Evolutionary conservation across 768 basidiomycete species (phyloP).

Genomic region (Saitozyma podzolica): DNA sequence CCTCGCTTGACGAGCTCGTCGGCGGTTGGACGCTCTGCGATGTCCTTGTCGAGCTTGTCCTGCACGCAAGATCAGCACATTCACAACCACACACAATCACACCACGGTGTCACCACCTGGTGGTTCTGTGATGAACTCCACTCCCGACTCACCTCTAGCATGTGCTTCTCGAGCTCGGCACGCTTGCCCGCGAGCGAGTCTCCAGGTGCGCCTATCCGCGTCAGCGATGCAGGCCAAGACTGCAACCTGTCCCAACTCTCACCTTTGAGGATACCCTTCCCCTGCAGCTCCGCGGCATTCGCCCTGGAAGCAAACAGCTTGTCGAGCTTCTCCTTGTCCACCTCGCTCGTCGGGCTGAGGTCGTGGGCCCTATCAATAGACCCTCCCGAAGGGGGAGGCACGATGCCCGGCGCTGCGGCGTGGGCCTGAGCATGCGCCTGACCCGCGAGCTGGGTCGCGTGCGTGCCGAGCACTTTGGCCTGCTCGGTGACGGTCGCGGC

Average conservation of each 20-base stretch:
- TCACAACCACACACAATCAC: not conserved
- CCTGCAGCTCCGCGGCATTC: conserved; percentile 64
- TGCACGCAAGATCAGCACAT: conserved; percentile 31
- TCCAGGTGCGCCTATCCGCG: conserved; percentile 59
- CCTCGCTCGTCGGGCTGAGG: conserved; percentile 33
- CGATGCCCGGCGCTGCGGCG: conserved; percentile 36
- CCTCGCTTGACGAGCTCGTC: conserved; percentile 68
- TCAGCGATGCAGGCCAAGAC: conserved; percentile 7
- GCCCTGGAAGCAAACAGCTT: conserved; percentile 61
- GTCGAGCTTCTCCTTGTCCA: conserved; percentile 57
- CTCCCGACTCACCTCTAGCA: conserved; percentile 60
- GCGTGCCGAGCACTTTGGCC: conserved; percentile 30
- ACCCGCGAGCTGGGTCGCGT: conserved; percentile 34
- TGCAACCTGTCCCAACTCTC: conserved; percentile 18
- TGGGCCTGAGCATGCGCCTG: conserved; percentile 47
- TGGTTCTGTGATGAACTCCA: not conserved
- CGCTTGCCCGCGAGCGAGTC: conserved; percentile 65
- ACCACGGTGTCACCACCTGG: not conserved
- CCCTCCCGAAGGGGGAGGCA: conserved; percentile 36
- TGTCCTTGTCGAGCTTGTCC: conserved; percentile 66
- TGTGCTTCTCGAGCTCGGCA: conserved; percentile 63
- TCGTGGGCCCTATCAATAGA: conserved; percentile 39
- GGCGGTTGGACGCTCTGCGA: conserved; percentile 62
- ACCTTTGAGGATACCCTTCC: conserved; percentile 72
- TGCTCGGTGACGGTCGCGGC: conserved; percentile 26